These are phyloP conservation scores for Aspergillus ustus DNA, from an alignment of 2,329 filamentous ascomycete genomes.

Conservation along the genomic window DNA sequence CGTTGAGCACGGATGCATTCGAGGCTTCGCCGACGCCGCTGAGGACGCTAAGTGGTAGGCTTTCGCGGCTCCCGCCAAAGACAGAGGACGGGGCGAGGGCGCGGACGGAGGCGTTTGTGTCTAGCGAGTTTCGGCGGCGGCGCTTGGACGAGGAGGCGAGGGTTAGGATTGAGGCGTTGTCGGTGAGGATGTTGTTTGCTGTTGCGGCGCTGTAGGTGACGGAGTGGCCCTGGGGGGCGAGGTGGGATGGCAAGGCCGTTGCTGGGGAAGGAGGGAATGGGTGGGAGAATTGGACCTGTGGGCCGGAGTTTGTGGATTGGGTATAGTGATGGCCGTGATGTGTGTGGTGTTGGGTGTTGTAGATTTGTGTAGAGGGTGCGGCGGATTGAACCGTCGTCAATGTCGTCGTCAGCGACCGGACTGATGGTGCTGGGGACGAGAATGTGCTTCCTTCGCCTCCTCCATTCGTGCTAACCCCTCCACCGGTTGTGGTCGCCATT, in stretches of 20 bases:
- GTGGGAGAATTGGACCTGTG: slow-evolving; percentile 60
- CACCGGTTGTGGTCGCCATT: slow-evolving; percentile 63
- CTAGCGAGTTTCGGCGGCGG: slow-evolving; percentile 65
- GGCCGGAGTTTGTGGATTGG: slow-evolving; percentile 41
- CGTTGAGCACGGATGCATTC: slow-evolving; percentile 47
- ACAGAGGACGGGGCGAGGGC: slow-evolving; percentile 67
- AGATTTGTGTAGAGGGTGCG: slow-evolving; percentile 55
- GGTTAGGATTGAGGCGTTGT: slow-evolving; percentile 69
- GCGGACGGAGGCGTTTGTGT: slow-evolving; percentile 69
- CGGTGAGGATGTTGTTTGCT: slow-evolving; percentile 66
- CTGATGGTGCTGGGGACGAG: slow-evolving; percentile 67
- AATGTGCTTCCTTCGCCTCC: slow-evolving; percentile 72
- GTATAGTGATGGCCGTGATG: slow-evolving; percentile 39
- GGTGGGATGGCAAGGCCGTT: slow-evolving; percentile 65
- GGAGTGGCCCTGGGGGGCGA: slow-evolving; percentile 56
- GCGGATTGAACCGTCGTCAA: slow-evolving; percentile 69
- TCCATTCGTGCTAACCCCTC: slow-evolving; percentile 66
- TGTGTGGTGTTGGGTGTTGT: slow-evolving; percentile 37
- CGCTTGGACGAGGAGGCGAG: slow-evolving; percentile 68
- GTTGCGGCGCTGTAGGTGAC: slow-evolving; percentile 65
- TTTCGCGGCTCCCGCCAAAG: slow-evolving; percentile 68
- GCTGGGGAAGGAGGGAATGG: slow-evolving; percentile 64
- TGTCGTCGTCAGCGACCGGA: slow-evolving; percentile 68
- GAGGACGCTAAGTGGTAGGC: slow-evolving; percentile 65
- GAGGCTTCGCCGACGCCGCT: slow-evolving; percentile 55